phyloP scores from a whole-genome alignment of 352 stramenopile genomes.

The Phytopythium montanum region DNA sequence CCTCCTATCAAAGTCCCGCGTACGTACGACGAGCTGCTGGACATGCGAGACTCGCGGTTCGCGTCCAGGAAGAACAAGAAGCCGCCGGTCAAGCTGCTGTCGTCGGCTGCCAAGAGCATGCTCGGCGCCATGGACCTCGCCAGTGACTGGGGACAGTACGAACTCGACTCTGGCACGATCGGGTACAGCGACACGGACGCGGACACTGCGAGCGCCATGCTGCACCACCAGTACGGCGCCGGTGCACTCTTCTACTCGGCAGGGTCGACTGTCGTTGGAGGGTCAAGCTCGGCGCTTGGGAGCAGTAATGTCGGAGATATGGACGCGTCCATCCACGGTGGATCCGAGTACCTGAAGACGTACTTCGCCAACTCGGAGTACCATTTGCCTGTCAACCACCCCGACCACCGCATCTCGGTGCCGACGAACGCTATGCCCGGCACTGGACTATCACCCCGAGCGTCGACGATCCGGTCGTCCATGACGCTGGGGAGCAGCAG shows the following conservation, averaged over 20 bases:
- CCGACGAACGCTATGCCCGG: constrained; percentile 30
- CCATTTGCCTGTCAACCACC: constrained; percentile 64
- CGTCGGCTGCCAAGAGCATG: constrained; percentile 30
- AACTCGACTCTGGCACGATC: constrained; percentile 14
- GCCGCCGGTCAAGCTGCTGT: constrained; percentile 45
- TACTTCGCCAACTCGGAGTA: constrained; percentile 70
- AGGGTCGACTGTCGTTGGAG: constrained; percentile 1
- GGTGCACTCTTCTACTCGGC: constrained; percentile 39
- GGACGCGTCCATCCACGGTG: constrained; percentile 55
- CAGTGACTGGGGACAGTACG: constrained; percentile 45
- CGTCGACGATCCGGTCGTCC: constrained; percentile 21
- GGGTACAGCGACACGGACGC: constrained; percentile 34
- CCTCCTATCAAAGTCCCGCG: constrained; percentile 51
- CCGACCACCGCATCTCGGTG: constrained; percentile 61
- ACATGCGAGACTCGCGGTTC: constrained; percentile 70
- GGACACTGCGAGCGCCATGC: constrained; percentile 3
- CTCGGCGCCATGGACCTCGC: constrained; percentile 50
- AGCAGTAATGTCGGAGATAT: constrained; percentile 19
- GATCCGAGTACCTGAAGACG: constrained; percentile 69
- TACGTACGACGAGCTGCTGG: constrained; percentile 76
- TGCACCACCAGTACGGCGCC: constrained; percentile 12
- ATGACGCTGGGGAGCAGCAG: background rate
- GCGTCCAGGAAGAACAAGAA: constrained; percentile 84
- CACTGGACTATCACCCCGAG: constrained; percentile 43
- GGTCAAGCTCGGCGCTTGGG: background rate